phyloP scores from a whole-genome alignment of 1,284 basidiomycete species.

The Athelia psychrophila region DNA sequence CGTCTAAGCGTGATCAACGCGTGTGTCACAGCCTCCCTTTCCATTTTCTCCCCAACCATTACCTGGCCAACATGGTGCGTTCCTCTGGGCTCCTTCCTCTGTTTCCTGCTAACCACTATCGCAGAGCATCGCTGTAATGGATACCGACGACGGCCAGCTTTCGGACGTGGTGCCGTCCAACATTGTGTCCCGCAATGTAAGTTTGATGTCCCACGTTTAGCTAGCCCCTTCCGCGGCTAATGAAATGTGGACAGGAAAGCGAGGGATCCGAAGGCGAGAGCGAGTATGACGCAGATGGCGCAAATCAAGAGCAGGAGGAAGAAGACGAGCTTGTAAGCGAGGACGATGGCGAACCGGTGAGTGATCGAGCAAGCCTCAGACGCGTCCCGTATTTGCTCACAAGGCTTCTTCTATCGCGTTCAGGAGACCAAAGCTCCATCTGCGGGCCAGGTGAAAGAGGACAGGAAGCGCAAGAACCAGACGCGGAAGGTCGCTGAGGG shows the following conservation, averaged over 20 bases:
- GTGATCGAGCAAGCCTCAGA: neutral
- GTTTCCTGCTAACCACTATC: neutral
- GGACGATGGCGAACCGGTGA: neutral
- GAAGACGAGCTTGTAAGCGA: constrained; percentile 68
- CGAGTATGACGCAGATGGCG: constrained; percentile 52
- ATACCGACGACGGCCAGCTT: constrained; percentile 72
- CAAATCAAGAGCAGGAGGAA: constrained; percentile 55
- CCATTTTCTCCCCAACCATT: neutral
- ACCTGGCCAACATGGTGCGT: neutral
- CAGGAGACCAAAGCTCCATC: constrained; percentile 15
- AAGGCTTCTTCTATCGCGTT: constrained; percentile 5
- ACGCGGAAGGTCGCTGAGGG: constrained; percentile 69
- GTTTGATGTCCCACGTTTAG: constrained; percentile 11
- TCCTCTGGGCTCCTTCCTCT: neutral
- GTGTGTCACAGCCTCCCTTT: neutral
- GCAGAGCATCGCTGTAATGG: neutral
- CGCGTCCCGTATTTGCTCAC: constrained; percentile 8
- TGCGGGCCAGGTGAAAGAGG: constrained; percentile 26
- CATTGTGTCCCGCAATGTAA: constrained; percentile 77
- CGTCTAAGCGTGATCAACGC: neutral
- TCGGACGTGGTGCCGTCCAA: constrained; percentile 82
- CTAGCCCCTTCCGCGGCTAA: neutral
- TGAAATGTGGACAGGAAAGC: constrained; percentile 59
- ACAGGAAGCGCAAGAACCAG: constrained; percentile 52
- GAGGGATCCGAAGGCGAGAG: constrained; percentile 67